Percentiles rank a stretch among this genome's conserved stretches.
Evolutionary conservation across 192 early-diverging fungal species (phyloP).

Genomic region (Backusella psychrophila): DNA sequence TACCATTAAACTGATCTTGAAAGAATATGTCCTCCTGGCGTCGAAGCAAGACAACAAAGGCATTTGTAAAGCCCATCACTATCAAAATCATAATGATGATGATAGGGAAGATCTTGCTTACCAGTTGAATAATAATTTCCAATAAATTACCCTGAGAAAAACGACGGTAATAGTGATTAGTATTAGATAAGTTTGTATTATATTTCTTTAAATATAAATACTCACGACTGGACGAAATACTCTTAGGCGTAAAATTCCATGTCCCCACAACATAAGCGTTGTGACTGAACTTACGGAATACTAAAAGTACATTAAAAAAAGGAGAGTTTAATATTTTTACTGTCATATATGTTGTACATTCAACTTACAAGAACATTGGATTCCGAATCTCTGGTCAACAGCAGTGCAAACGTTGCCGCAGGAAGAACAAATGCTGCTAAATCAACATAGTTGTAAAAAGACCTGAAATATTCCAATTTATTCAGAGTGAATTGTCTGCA

Average conservation of each 20-base stretch:
- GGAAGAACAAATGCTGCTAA: background rate
- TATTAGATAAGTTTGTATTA: background rate
- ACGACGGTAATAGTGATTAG: background rate
- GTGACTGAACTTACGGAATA: background rate
- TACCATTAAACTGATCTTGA: background rate
- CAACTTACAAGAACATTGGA: background rate
- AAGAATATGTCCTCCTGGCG: background rate
- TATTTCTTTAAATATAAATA: background rate
- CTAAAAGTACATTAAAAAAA: background rate
- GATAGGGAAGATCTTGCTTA: background rate
- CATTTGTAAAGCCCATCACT: slow-evolving; percentile 4
- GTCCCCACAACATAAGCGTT: slow-evolving; percentile 6
- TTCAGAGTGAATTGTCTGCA: background rate
- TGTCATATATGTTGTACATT: background rate
- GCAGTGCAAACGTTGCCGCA: background rate
- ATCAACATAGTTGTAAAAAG: background rate
- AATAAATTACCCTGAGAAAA: background rate
- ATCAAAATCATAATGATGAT: slow-evolving; percentile 2
- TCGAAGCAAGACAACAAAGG: slow-evolving; percentile 9
- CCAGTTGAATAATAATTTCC: slow-evolving; percentile 12
- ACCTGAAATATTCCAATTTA: background rate
- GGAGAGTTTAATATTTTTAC: background rate
- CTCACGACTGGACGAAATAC: slow-evolving; percentile 8
- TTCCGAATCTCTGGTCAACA: background rate
- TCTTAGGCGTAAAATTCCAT: background rate